Evolutionary conservation across 2,329 filamentous ascomycete genomes (phyloP), one percentile per base, ranked within the genome.

Genomic region (Trichoderma koningii): DNA sequence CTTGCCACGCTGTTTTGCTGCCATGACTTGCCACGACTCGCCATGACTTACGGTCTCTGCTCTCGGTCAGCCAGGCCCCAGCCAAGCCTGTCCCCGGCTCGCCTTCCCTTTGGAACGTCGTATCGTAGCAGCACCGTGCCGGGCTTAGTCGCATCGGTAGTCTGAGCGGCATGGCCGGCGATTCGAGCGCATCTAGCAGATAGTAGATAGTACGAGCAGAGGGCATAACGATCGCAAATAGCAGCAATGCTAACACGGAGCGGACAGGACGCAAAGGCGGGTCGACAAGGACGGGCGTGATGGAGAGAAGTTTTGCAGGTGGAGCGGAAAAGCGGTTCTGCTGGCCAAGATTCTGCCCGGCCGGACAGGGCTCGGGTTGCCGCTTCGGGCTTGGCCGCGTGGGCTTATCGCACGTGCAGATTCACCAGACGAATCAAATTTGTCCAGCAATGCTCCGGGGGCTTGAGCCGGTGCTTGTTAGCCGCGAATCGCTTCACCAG

Each of bases 301-400:
- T 51, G 28, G 41, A 47, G 60, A 63, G 50, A 55, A 63, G 60
- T 63, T 55, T 63, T 53, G 50, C 60, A 63, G 60, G 60, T 63
- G 60, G 60, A 55, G n/a, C 41, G 38, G 60, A 63, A 63, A 63
- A 53, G 60, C 60, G 50, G 60, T 63, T 55, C 60, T 63, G 50
- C n/a, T 47, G 50, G 50, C 41, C 34, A 34, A 62, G 23, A 21
- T 53, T 15, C 47, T 47, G 59, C 34, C 34, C 14, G 28, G 30
- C 57, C 34, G 44, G 38, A 19, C 9, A 53, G 60, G 59, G 47
- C 47, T 55, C 60, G 60, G 60, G 5, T 63, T 63, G 41, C 60
- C 60, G 34, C 26, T 63, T 63, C 47, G 26, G 50, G 34, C 17
- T 5, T 42, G 30, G 48, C 60, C 48, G 50, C 9, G 28, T 10